Conservation (phyloP, 2,329 filamentous ascomycete genomes). For the Nectriaceae sp. region DNA sequence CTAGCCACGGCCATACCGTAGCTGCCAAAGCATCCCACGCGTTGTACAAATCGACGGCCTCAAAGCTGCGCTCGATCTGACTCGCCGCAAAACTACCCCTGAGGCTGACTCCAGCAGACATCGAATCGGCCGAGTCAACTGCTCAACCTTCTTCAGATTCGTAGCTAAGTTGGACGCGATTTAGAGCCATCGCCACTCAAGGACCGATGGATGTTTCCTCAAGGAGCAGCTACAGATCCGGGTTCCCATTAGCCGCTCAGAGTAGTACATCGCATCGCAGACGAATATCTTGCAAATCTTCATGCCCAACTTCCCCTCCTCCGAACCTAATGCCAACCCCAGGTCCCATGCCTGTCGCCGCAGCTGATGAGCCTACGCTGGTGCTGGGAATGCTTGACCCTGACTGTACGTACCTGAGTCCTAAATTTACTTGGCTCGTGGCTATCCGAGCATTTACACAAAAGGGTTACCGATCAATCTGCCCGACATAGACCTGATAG, state of each 20-base stretch:
- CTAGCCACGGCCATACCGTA: not conserved
- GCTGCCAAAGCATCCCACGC: conserved; percentile 2
- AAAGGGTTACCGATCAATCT: too few species aligned
- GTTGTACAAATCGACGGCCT: conserved; percentile 17
- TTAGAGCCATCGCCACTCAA: not conserved
- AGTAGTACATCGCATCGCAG: too few species aligned
- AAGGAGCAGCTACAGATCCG: conserved; percentile 2
- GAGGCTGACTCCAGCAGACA: conserved; percentile 15
- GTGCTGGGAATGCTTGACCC: too few species aligned
- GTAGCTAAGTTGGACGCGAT: not conserved
- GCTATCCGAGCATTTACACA: too few species aligned
- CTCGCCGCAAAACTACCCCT: conserved; percentile 20
- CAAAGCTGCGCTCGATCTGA: conserved; percentile 30
- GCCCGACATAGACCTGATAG: too few species aligned
- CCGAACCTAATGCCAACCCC: conserved; percentile 8
- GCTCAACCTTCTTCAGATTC: conserved; percentile 6
- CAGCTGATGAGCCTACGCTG: conserved; percentile 7
- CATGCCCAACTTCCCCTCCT: conserved; percentile 24
- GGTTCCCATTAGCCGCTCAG: not conserved
- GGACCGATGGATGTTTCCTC: not conserved
- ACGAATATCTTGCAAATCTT: conserved; percentile 12
- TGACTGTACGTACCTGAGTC: too few species aligned
- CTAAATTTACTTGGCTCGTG: too few species aligned
- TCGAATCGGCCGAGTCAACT: conserved; percentile 24
- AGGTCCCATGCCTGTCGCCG: conserved; percentile 12